Base-by-base conservation (phyloP, 1,284 basidiomycete genomes). In the Ceratobasidium papillatum region DNA sequence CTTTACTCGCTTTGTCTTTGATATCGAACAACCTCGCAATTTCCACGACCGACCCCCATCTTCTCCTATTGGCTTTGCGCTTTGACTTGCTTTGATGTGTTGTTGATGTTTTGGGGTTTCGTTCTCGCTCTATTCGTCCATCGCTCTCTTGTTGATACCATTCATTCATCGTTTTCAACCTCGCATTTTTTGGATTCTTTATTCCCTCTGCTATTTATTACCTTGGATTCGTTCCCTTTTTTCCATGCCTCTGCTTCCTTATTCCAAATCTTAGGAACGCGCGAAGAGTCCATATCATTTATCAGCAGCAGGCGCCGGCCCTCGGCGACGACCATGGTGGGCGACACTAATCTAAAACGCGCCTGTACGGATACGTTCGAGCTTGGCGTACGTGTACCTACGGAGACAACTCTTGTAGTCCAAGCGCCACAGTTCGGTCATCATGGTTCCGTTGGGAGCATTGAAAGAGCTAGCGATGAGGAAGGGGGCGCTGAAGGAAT, bases 11-110 rank as follows among this genome's bases (percentile, higher is more conserved):
- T 22, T 71, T 32, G 41, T 71, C 0, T 41, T 71, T 41, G 54
- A 71, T 47, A 71, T 71, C 17, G 54, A 71, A 59, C 66, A 59
- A 71, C 66, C 52, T 36, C 32, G n/a, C 25, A 54, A 47, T n/a
- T 19, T 54, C 3, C 54, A 41, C 22, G 22, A 43, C 27, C 54
- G 45, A 32, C 25, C 66, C 1, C 66, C 45, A n/a, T 41, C 66
- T 19, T 43, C 66, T 3, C 54, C 54, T 34, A 38, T 71, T 47
- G 66, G 52, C 41, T 45, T 17, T 9, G 66, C 66, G 17, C 25
- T 71, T 45, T 71, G 66, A 71, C 17, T 27, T 43, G 22, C 59
- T 41, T 61, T 25, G 59, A 22, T 41, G 27, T 27, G 14, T n/a
- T 14, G 25, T 7, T 27, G 22, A 2, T 56, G 9, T 30, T 56